phyloP scores from a whole-genome alignment of 2,329 filamentous ascomycete species.

The Gyromitra esculenta region DNA sequence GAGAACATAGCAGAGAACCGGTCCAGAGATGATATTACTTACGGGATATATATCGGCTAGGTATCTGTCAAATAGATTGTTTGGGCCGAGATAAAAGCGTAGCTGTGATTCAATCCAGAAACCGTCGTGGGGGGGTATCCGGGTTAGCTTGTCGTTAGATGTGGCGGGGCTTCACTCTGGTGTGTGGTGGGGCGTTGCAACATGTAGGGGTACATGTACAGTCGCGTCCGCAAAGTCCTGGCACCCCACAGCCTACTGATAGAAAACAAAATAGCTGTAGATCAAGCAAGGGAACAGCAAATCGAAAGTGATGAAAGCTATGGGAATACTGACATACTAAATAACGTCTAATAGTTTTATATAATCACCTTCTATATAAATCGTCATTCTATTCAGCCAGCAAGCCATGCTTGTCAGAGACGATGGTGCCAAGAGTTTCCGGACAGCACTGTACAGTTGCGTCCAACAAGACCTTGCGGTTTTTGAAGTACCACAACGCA shows the following conservation, averaged over 20 bases:
- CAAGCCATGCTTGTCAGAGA: no score
- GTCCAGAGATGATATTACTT: slow-evolving; percentile 16
- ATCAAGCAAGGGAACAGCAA: no score
- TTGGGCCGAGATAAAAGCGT: not conserved
- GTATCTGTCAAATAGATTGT: slow-evolving; percentile 7
- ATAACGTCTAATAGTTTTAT: no score
- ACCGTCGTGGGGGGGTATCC: slow-evolving; percentile 27
- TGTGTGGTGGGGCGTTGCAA: slow-evolving; percentile 26
- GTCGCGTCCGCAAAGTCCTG: no score
- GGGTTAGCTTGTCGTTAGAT: not conserved
- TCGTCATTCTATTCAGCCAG: no score
- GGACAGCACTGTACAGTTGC: not conserved
- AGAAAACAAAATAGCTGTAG: no score
- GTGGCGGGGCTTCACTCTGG: slow-evolving; percentile 25
- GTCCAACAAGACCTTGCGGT: not conserved
- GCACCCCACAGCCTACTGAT: no score
- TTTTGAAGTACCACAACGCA: not conserved
- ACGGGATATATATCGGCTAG: slow-evolving; percentile 21
- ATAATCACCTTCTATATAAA: no score
- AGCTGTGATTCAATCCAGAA: slow-evolving; percentile 23
- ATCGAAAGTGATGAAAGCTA: no score
- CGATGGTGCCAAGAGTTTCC: no score
- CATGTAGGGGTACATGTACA: not conserved
- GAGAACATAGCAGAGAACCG: not conserved
- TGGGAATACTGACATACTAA: no score